Conservation (phyloP, 2,329 filamentous ascomycete species). For the Arthrobotrys megalospora region DNA sequence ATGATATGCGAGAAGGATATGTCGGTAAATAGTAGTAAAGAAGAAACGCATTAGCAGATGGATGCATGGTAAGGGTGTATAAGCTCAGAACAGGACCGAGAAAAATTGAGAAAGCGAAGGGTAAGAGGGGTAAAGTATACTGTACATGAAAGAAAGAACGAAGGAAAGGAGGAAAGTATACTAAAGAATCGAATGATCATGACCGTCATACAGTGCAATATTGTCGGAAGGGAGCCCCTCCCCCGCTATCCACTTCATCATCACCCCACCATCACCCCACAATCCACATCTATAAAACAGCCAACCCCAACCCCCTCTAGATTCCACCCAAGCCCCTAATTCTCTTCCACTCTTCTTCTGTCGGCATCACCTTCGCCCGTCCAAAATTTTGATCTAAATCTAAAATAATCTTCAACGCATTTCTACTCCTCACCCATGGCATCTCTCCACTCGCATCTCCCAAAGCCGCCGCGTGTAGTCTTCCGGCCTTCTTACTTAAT, state of each 20-base stretch:
- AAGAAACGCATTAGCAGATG: conserved; percentile 12
- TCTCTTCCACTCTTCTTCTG: conserved; percentile 67
- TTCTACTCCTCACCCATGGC: conserved; percentile 81
- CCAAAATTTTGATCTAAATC: conserved; percentile 96
- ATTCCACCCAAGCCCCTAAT: conserved; percentile 44
- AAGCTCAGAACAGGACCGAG: conserved; percentile 3
- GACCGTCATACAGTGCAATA: background rate
- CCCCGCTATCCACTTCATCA: conserved; percentile 9
- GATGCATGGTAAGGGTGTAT: conserved; percentile 19
- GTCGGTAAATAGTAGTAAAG: conserved; percentile 4
- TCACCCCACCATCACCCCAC: conserved; percentile 55
- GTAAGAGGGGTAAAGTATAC: conserved; percentile 32
- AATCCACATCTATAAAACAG: conserved; percentile 24
- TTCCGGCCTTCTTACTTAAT: conserved; percentile 67
- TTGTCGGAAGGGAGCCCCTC: conserved; percentile 20
- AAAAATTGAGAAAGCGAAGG: conserved; percentile 18
- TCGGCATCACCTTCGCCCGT: conserved; percentile 73
- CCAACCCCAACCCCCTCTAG: conserved; percentile 5
- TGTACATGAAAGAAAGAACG: conserved; percentile 44
- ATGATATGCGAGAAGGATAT: conserved; percentile 8
- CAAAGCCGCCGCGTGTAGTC: conserved; percentile 70
- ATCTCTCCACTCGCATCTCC: conserved; percentile 65
- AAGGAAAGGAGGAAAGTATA: background rate
- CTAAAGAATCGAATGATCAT: conserved; percentile 20
- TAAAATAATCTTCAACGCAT: conserved; percentile 94